Conservation (phyloP, 2,329 filamentous ascomycete genomes). For the Nemania sp. region DNA sequence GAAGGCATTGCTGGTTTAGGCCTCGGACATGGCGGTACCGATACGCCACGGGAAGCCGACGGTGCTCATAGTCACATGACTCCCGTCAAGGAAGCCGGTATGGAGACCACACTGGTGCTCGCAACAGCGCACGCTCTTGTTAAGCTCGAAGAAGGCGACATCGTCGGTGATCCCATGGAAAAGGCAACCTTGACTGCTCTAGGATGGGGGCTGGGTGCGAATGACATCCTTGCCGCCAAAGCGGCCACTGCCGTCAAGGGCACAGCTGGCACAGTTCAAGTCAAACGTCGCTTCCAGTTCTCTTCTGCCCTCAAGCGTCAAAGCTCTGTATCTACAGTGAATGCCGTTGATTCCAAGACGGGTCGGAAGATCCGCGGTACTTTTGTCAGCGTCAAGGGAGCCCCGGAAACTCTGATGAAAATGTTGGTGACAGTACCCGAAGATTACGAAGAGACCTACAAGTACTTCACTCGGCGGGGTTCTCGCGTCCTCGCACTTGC, state of each 20-base stretch:
- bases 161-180: constrained; percentile 98
- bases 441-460: constrained; percentile 97
- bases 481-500: constrained; percentile 91
- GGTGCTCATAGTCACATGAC: constrained; percentile 82
- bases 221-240: constrained; percentile 80
- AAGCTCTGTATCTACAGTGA: constrained; percentile 87
- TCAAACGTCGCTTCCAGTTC: constrained; percentile 97
- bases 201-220: constrained; percentile 89
- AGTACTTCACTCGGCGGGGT: constrained; percentile 95
- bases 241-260: constrained; percentile 51
- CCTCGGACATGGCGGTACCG: constrained; percentile 68
- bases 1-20: constrained; percentile 92
- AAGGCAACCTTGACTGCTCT: constrained; percentile 90
- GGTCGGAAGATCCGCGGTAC: constrained; percentile 81
- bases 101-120: constrained; percentile 89
- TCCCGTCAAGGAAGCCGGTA: constrained; percentile 68
- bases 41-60: constrained; percentile 70
- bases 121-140: constrained; percentile 95
- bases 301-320: constrained; percentile 95
- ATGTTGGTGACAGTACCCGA: constrained; percentile 83
- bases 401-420: constrained; percentile 93
- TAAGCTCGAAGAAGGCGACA: constrained; percentile 93
- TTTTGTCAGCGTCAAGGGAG: constrained; percentile 94
- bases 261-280: constrained; percentile 78
- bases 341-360: constrained; percentile 70